Percentiles rank a stretch among this genome's conserved stretches.
Conservation (phyloP, 805 yeast species). For the Candida namnaoensis region DNA sequence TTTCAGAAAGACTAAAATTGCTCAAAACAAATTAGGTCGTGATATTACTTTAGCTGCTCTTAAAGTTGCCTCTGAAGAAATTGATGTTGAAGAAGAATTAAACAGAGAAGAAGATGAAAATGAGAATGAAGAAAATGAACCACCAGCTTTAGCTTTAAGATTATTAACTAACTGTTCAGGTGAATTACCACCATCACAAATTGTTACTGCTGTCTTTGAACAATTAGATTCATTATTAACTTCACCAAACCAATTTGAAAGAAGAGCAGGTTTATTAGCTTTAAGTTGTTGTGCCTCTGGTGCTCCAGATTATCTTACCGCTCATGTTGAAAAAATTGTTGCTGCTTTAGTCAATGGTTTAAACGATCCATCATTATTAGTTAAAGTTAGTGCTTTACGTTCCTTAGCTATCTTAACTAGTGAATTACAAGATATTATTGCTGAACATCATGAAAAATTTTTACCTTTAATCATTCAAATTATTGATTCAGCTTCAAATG, state of each 20-base stretch:
- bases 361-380: slow-evolving; percentile 65
- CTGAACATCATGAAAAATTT: slow-evolving; percentile 74
- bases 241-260: slow-evolving; percentile 62
- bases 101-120: slow-evolving; percentile 81
- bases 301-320: slow-evolving; percentile 85
- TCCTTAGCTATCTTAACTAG: slow-evolving; percentile 70
- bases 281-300: slow-evolving; percentile 82
- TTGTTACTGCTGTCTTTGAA: slow-evolving; percentile 69
- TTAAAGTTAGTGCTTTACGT: slow-evolving; percentile 79
- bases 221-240: slow-evolving; percentile 48
- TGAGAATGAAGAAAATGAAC: slow-evolving; percentile 86
- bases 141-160: slow-evolving; percentile 71
- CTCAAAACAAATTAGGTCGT: slow-evolving; percentile 78
- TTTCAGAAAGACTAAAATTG: slow-evolving; percentile 73
- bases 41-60: slow-evolving; percentile 66
- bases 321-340: slow-evolving; percentile 65
- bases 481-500: slow-evolving; percentile 78
- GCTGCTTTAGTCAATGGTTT: slow-evolving; percentile 71
- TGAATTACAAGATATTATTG: slow-evolving; percentile 78
- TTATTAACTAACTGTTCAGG: slow-evolving; percentile 69
- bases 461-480: slow-evolving; percentile 81
- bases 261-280: slow-evolving; percentile 81
- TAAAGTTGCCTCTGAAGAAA: slow-evolving; percentile 73
- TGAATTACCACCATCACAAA: slow-evolving; percentile 90
- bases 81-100: slow-evolving; percentile 67